Percentiles rank a stretch among this genome's conserved stretches.
Evolutionary conservation across 1,139 yeast genomes (phyloP).

Genomic region (Geotrichum carabidarum): DNA sequence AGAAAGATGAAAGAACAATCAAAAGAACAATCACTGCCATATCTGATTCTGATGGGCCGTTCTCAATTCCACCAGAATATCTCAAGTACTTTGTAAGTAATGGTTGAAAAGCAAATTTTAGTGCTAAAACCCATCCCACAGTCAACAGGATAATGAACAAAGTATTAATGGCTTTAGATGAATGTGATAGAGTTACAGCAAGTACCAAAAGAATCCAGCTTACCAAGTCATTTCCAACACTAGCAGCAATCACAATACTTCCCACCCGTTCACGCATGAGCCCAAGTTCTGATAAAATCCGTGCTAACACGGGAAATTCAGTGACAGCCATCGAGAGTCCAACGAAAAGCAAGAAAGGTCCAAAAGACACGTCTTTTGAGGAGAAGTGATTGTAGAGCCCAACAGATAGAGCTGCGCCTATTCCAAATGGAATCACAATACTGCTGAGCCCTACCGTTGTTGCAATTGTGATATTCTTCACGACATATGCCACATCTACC

Average conservation of each 20-base stretch:
- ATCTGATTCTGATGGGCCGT: conserved; percentile 62
- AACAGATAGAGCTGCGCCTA: conserved; percentile 65
- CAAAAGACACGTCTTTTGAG: conserved; percentile 44
- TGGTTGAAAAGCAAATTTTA: conserved; percentile 53
- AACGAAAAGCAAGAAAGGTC: conserved; percentile 68
- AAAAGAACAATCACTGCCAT: conserved; percentile 52
- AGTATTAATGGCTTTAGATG: conserved; percentile 62
- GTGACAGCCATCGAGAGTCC: conserved; percentile 80
- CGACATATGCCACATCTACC: conserved; percentile 61
- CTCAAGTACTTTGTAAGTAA: conserved; percentile 45
- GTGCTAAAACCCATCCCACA: conserved; percentile 60
- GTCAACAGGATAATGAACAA: conserved; percentile 62
- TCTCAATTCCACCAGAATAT: conserved; percentile 48
- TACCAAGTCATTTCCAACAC: conserved; percentile 70
- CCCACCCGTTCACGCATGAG: conserved; percentile 70
- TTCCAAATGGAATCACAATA: conserved; percentile 71
- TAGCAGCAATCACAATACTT: conserved; percentile 71
- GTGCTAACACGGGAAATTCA: conserved; percentile 77
- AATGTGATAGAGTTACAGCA: conserved; percentile 67
- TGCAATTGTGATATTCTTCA: conserved; percentile 56
- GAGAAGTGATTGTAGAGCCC: conserved; percentile 59
- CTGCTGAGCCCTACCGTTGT: conserved; percentile 63
- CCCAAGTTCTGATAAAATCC: conserved; percentile 68
- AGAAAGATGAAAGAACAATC: conserved; percentile 64
- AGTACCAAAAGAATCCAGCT: conserved; percentile 79